Evolutionary conservation across 345 rosid genomes (phyloP).

Genomic region (Rhodamnia rubescens): DNA sequence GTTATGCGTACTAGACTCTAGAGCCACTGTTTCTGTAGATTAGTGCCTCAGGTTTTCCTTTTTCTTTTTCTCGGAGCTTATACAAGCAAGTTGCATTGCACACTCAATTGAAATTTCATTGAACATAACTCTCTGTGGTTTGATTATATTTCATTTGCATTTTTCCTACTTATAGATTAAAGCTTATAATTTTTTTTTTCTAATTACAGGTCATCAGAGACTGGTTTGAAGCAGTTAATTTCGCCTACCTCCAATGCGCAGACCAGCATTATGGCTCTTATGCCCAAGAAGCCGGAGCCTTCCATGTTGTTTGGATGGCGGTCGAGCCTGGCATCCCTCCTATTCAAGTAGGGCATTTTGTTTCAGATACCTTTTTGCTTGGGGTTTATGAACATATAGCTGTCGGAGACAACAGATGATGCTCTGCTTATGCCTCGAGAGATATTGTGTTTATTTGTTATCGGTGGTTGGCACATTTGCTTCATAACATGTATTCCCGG

Average conservation of each 20-base stretch:
- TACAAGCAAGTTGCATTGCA: background rate
- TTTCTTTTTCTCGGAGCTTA: background rate
- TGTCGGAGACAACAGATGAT: background rate
- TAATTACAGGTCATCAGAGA: slow-evolving; percentile 24
- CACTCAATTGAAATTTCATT: background rate
- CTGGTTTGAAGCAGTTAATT: slow-evolving; percentile 22
- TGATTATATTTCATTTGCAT: background rate
- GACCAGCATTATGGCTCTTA: slow-evolving; percentile 38
- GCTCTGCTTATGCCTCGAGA: background rate
- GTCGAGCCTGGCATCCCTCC: slow-evolving; percentile 52
- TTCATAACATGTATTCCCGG: background rate
- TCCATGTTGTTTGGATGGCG: slow-evolving; percentile 61
- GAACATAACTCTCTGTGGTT: background rate
- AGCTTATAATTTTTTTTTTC: slow-evolving; percentile 2
- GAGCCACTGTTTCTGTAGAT: background rate
- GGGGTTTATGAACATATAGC: background rate
- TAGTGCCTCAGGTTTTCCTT: background rate
- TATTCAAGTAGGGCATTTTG: slow-evolving; percentile 28
- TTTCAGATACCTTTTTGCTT: background rate
- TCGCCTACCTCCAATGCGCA: slow-evolving; percentile 20
- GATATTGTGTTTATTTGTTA: background rate
- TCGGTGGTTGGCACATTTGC: background rate
- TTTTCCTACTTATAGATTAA: background rate
- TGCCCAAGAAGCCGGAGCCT: slow-evolving; percentile 46
- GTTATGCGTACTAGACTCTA: background rate